A percentile compares a stretch with the other conserved stretches of the same genome.
These are phyloP conservation scores for Penicillium soppii DNA, from an alignment of 495 filamentous ascomycete species.

Conservation along the genomic window DNA sequence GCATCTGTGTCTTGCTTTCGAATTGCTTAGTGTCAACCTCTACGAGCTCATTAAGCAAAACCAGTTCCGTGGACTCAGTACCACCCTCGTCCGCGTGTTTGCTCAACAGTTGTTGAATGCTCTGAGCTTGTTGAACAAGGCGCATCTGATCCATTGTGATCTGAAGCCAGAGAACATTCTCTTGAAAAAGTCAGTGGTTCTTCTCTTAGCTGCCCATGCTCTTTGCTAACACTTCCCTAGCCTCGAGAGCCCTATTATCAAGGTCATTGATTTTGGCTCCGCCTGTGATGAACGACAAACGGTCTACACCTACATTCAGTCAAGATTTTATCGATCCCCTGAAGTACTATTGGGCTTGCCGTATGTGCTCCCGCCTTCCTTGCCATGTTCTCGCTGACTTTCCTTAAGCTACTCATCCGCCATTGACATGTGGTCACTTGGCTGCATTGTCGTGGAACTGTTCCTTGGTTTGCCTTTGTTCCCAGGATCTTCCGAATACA, in stretches of 20 bases:
- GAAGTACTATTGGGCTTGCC: conserved; percentile 93
- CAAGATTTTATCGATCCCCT: conserved; percentile 95
- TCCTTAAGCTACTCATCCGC: conserved; percentile 82
- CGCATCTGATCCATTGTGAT: conserved; percentile 96
- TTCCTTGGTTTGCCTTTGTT: conserved; percentile 95
- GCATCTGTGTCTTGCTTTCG: conserved; percentile 96
- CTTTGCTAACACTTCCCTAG: conserved; percentile 34
- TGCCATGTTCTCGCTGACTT: conserved; percentile 14
- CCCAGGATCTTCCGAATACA: conserved; percentile 98
- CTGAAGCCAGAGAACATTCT: conserved; percentile 98
- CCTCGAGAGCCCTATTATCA: conserved; percentile 98
- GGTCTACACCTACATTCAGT: conserved; percentile 99
- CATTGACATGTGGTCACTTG: conserved; percentile 99
- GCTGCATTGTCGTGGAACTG: conserved; percentile 97
- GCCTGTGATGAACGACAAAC: conserved; percentile 98
- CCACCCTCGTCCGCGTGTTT: conserved; percentile 96
- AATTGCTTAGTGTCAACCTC: conserved; percentile 94
- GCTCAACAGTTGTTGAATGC: conserved; percentile 95
- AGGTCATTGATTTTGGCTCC: conserved; percentile 99
- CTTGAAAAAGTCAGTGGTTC: conserved; percentile 75
- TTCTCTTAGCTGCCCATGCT: too few species aligned
- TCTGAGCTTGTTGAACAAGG: conserved; percentile 90
- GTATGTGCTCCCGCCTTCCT: conserved; percentile 36
- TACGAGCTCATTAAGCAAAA: conserved; percentile 99
- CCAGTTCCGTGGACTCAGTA: conserved; percentile 96